Conservation (phyloP, 2,329 filamentous ascomycete species). For the Aspergillus udagawae region DNA sequence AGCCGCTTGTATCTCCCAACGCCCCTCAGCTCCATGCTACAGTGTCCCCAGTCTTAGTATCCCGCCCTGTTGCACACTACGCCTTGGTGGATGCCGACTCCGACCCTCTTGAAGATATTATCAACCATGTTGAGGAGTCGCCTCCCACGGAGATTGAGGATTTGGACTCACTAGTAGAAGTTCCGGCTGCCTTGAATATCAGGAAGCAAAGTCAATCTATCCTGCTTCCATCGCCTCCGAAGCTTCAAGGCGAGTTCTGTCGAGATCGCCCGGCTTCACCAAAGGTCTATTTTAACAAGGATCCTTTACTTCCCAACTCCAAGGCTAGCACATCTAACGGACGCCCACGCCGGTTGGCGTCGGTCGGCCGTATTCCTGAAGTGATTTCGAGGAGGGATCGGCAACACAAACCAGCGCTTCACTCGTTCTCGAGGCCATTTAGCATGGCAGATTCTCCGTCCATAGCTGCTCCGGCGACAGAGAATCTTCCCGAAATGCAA, state of each 20-base stretch:
- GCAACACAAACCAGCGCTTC: conserved; percentile 63
- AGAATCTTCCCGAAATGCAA: conserved; percentile 20
- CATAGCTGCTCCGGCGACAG: conserved; percentile 25
- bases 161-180: conserved; percentile 16
- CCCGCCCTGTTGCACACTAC: conserved; percentile 54
- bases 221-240: conserved; percentile 42
- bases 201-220: conserved; percentile 35
- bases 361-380: conserved; percentile 80
- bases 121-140: conserved; percentile 36
- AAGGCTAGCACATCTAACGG: conserved; percentile 23
- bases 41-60: conserved; percentile 33
- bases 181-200: conserved; percentile 27
- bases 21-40: conserved; percentile 37
- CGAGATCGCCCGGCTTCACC: conserved; percentile 30
- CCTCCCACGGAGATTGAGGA: conserved; percentile 37
- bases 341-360: conserved; percentile 64
- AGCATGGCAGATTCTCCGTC: conserved; percentile 46
- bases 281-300: conserved; percentile 34
- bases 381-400: conserved; percentile 66
- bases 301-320: conserved; percentile 13
- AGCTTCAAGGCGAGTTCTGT: conserved; percentile 29
- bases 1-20: conserved; percentile 17
- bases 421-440: conserved; percentile 85
- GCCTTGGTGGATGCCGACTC: conserved; percentile 50
- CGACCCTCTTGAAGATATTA: conserved; percentile 37